phyloP scores from a whole-genome alignment of 192 early-diverging fungal species.

The Oehlia diaphana region DNA sequence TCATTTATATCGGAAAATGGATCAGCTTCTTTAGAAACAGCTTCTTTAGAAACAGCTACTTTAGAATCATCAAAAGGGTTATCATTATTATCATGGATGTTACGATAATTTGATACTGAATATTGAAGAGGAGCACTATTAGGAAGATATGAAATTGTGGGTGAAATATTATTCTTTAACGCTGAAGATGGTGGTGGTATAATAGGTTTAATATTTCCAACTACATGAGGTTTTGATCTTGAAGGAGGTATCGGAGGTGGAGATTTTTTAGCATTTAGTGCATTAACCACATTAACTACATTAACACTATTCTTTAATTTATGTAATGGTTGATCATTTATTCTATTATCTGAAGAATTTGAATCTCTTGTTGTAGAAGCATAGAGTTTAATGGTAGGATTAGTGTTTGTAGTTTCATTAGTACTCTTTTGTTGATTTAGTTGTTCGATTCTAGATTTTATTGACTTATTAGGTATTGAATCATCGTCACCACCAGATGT shows the following conservation, averaged over 20 bases:
- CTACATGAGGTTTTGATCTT: not conserved
- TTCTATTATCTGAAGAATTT: not conserved
- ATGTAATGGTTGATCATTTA: not conserved
- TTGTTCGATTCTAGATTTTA: slow-evolving; percentile 14
- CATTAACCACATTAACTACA: not conserved
- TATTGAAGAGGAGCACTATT: not conserved
- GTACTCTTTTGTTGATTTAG: not conserved
- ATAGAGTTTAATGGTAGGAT: not conserved
- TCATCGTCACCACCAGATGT: no score
- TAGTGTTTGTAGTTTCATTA: not conserved
- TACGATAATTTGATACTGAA: not conserved
- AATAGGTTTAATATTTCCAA: not conserved
- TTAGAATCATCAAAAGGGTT: slow-evolving; percentile 26
- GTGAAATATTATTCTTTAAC: not conserved
- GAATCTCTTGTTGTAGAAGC: not conserved
- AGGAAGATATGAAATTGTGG: not conserved
- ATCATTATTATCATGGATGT: not conserved
- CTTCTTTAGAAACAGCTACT: slow-evolving; percentile 4
- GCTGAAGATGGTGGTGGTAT: not conserved
- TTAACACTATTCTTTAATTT: not conserved
- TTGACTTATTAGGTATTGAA: not conserved
- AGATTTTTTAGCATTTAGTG: not conserved
- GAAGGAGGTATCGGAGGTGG: not conserved
- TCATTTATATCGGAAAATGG: slow-evolving; percentile 28
- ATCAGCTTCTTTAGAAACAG: slow-evolving; percentile 3